Percentiles rank a stretch among this genome's conserved stretches.
Conservation (phyloP, 1,284 basidiomycete genomes). For the Agroathelia rolfsii region DNA sequence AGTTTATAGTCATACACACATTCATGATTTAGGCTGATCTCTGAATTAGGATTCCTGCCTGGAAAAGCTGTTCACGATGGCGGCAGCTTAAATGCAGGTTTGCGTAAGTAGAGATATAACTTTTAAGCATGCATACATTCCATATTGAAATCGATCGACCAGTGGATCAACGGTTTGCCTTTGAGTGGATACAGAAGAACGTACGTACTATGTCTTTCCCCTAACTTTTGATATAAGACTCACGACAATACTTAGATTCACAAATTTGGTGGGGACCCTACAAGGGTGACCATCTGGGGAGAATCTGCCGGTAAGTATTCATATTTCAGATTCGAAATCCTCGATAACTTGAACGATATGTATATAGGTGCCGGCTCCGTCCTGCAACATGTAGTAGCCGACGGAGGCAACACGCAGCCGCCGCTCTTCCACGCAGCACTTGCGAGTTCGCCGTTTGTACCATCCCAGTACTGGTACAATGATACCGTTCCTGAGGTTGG, state of each 20-base stretch:
- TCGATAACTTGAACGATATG: neutral
- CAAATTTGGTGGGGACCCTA: conserved; percentile 12
- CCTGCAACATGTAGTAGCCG: conserved; percentile 9
- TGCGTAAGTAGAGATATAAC: conserved; percentile 12
- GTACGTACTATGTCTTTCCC: conserved; percentile 12
- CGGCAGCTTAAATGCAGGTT: conserved; percentile 20
- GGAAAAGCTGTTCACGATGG: conserved; percentile 17
- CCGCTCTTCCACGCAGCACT: conserved; percentile 16
- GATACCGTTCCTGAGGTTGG: conserved; percentile 5
- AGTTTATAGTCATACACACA: neutral
- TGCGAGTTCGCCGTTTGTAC: conserved; percentile 16
- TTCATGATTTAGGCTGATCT: too few species aligned
- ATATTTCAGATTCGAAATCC: neutral
- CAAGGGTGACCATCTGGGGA: conserved; percentile 13
- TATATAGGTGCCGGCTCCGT: conserved; percentile 11
- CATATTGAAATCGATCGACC: neutral
- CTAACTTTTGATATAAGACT: too few species aligned
- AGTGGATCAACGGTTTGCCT: conserved; percentile 24
- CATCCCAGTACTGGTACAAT: conserved; percentile 21
- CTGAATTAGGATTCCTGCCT: conserved; percentile 19
- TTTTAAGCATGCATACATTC: neutral
- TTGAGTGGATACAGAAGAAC: conserved; percentile 22
- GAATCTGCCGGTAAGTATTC: conserved; percentile 9
- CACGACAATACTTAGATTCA: conserved; percentile 14
- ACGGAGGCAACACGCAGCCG: conserved; percentile 9